A percentile compares a stretch with the other conserved stretches of the same genome.
Conservation (phyloP, 495 filamentous ascomycete species). For the Bryoglossum gracile region DNA sequence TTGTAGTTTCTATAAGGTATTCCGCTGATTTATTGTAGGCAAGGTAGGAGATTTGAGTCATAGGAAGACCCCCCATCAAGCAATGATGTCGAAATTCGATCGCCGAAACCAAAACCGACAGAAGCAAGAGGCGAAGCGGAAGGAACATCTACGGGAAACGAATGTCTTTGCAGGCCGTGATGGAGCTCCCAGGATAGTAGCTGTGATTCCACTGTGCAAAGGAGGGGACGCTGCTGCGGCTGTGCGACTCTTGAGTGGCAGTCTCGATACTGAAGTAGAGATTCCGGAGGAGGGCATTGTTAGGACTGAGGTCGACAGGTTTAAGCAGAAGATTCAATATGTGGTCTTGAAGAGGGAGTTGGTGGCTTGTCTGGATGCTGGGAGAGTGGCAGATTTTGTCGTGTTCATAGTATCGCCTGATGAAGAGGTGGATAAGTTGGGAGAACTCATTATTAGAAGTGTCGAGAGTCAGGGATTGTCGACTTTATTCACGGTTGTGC, state of each 20-base stretch:
- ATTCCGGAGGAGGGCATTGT: slow-evolving; percentile 49
- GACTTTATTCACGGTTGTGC: slow-evolving; percentile 71
- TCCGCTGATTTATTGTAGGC: slow-evolving; percentile 33
- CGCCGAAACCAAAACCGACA: slow-evolving; percentile 90
- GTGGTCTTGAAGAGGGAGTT: slow-evolving; percentile 64
- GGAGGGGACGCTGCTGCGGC: slow-evolving; percentile 59
- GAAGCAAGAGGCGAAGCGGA: slow-evolving; percentile 69
- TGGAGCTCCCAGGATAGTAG: slow-evolving; percentile 86
- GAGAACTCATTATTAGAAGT: slow-evolving; percentile 72
- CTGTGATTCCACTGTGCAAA: slow-evolving; percentile 73
- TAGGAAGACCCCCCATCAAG: slow-evolving; percentile 87
- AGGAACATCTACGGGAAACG: slow-evolving; percentile 64
- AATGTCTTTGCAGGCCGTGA: slow-evolving; percentile 77
- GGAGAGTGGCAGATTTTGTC: slow-evolving; percentile 82
- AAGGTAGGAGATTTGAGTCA: slow-evolving; percentile 54
- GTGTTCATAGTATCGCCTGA: slow-evolving; percentile 73
- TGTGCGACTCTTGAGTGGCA: slow-evolving; percentile 62
- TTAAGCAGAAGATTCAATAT: slow-evolving; percentile 89
- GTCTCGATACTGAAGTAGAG: slow-evolving; percentile 69
- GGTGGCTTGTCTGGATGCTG: slow-evolving; percentile 72
- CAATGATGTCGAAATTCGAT: slow-evolving; percentile 94
- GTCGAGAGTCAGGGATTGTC: slow-evolving; percentile 93
- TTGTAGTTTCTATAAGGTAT: not conserved
- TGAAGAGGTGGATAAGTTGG: slow-evolving; percentile 72
- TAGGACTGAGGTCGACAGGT: slow-evolving; percentile 70